These are phyloP conservation scores for Vachellia collinsii DNA, from an alignment of 306 rosid species.

Conservation along the genomic window DNA sequence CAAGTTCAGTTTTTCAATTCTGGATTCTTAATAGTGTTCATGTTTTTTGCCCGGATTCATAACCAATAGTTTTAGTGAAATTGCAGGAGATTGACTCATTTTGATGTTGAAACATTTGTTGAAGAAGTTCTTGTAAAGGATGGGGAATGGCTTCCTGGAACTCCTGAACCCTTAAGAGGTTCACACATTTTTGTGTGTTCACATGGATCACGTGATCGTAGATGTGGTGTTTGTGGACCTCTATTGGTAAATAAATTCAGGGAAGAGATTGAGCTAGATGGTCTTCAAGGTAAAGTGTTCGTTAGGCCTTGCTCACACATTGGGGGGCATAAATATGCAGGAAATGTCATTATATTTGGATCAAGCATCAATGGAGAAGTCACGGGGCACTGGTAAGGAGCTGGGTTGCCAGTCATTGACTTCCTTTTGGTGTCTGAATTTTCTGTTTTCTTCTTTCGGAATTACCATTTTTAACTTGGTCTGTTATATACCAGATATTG, in stretches of 20 bases:
- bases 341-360: conserved; percentile 82
- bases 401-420: not conserved
- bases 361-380: conserved; percentile 62
- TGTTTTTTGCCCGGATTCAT: not conserved
- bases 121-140: conserved; percentile 12
- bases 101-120: conserved; percentile 18
- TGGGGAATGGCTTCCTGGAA: conserved; percentile 2
- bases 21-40: not conserved
- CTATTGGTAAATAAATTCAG: conserved; percentile 1
- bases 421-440: conserved; percentile 20
- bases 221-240: conserved; percentile 18
- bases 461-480: conserved; percentile 5
- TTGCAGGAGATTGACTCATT: conserved; percentile 12
- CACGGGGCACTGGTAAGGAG: conserved; percentile 87
- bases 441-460: conserved; percentile 6
- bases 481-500: conserved; percentile 26
- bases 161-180: not conserved
- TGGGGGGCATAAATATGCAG: conserved; percentile 91
- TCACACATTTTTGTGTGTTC: not conserved
- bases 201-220: not conserved
- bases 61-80: not conserved
- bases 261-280: conserved; percentile 5
- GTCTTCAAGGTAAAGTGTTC: conserved; percentile 56
- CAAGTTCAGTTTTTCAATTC: conserved; percentile 3
- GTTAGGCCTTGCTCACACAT: conserved; percentile 97